Evolutionary conservation across 192 early-diverging fungal genomes (phyloP).

Genomic region (Linnemannia exigua): DNA sequence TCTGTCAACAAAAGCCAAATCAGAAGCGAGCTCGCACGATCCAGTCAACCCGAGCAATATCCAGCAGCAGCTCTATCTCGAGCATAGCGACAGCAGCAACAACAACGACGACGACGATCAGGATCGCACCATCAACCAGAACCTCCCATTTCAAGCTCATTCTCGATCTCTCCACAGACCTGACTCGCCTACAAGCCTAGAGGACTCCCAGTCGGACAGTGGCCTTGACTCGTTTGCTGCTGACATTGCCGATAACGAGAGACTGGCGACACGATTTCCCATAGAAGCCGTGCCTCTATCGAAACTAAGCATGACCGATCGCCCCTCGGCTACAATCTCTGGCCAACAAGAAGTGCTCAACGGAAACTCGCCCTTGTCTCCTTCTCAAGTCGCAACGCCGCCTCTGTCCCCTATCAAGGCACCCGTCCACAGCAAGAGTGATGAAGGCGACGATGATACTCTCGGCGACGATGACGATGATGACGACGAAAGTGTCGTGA

Average conservation of each 20-base stretch:
- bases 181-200: slow-evolving; percentile 43
- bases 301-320: slow-evolving; percentile 5
- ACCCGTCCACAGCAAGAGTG: background rate
- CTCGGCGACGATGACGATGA: background rate
- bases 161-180: slow-evolving; percentile 6
- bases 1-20: background rate
- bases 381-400: slow-evolving; percentile 37
- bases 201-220: slow-evolving; percentile 33
- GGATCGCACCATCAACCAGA: background rate
- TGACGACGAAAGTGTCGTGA: background rate
- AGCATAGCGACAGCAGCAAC: background rate
- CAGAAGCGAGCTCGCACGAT: background rate
- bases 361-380: slow-evolving; percentile 17
- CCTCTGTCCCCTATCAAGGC: slow-evolving; percentile 30
- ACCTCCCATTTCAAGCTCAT: background rate
- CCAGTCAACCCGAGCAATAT: background rate
- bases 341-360: background rate
- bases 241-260: background rate
- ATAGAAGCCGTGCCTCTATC: background rate
- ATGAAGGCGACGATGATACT: background rate
- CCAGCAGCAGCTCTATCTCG: background rate
- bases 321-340: background rate
- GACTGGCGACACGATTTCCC: slow-evolving; percentile 8
- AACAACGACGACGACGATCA: background rate
- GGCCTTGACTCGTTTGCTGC: slow-evolving; percentile 7